Evolutionary conservation across 192 early-diverging fungal species (phyloP).

Genomic region (Coemansia sp.): DNA sequence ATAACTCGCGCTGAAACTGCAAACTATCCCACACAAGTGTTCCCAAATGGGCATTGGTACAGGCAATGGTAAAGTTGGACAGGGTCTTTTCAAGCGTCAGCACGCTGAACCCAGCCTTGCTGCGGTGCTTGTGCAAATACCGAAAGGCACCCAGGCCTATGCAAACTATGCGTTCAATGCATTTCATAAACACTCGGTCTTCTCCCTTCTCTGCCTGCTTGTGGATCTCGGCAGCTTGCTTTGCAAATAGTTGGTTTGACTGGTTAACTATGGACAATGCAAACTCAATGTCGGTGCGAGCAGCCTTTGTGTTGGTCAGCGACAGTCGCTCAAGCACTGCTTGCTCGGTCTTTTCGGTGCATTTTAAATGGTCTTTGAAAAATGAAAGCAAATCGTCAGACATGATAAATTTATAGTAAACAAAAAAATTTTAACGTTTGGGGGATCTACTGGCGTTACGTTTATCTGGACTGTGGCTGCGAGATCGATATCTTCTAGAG

Average conservation of each 20-base stretch:
- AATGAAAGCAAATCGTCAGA: slow-evolving; percentile 7
- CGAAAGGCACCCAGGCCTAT: slow-evolving; percentile 24
- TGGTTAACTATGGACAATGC: slow-evolving; percentile 40
- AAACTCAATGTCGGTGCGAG: slow-evolving; percentile 34
- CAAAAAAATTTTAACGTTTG: slow-evolving; percentile 5
- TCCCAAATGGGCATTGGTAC: slow-evolving; percentile 41
- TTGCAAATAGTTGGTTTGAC: slow-evolving; percentile 40
- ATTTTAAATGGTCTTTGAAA: slow-evolving; percentile 26
- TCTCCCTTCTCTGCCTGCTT: slow-evolving; percentile 4
- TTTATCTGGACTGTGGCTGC: no score
- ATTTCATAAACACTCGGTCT: background rate
- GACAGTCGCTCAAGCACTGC: slow-evolving; percentile 26
- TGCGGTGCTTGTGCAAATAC: slow-evolving; percentile 23
- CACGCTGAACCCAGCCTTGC: slow-evolving; percentile 29
- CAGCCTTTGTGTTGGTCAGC: background rate
- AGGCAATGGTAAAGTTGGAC: slow-evolving; percentile 35
- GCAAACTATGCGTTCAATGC: slow-evolving; percentile 25
- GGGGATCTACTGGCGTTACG: no score
- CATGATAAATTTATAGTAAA: slow-evolving; percentile 16
- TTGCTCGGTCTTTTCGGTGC: slow-evolving; percentile 23
- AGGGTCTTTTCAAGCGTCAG: slow-evolving; percentile 48
- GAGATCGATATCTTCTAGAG: no score
- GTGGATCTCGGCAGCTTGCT: slow-evolving; percentile 17
- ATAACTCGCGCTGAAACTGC: slow-evolving; percentile 18
- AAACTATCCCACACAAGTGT: slow-evolving; percentile 26